Base-by-base conservation (phyloP, 352 stramenopile genomes). In the Phytophthora pistaciae region DNA sequence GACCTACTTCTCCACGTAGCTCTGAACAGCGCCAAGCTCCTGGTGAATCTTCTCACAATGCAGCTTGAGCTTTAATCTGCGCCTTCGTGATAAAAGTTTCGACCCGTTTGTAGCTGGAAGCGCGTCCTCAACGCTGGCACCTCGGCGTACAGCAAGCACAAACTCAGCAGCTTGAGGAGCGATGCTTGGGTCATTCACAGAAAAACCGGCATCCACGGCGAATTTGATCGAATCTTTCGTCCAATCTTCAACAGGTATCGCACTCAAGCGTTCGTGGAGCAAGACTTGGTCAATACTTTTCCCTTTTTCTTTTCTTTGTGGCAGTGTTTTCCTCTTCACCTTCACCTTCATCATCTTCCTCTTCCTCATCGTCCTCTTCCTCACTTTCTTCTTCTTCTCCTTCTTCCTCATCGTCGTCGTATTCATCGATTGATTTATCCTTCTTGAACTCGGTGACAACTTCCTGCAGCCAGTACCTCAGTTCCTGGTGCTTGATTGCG, bases 311-410 rank as follows among this genome's bases (percentile, higher is more conserved):
- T 29, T 29, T 29, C 25, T 29, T 29, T 29, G 25, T 29, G 25
- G 3, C 25, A 29, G 25, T 29, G 5, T 29, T 29, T 29, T 4
- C 25, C 25, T 29, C 25, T 29, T 29, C 25, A 3, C 25, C 1
- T 27, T 3, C 25, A 27, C 1, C 25, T 27, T 27, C 25, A 27
- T 27, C 25, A 1, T 27, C 25, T 27, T 27, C 25, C 25, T 27
- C 25, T 27, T 27, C 25, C 1, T 27, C 25, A 27, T 29, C 3
- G 25, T 29, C 25, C 25, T 29, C 25, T 29, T 29, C 25, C 25
- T 29, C 25, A 29, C 83, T n/a, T 77, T 93, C 60, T 13, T 56
- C 55, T 5, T 64, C 62, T 18, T 74, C 66, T 3, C n/a, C n/a
- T 27, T 75, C 38, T 21, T 69, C 29, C 8, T 14, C 64, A 21